Conservation (phyloP, 805 yeast species). For the Candida ascalaphidarum region DNA sequence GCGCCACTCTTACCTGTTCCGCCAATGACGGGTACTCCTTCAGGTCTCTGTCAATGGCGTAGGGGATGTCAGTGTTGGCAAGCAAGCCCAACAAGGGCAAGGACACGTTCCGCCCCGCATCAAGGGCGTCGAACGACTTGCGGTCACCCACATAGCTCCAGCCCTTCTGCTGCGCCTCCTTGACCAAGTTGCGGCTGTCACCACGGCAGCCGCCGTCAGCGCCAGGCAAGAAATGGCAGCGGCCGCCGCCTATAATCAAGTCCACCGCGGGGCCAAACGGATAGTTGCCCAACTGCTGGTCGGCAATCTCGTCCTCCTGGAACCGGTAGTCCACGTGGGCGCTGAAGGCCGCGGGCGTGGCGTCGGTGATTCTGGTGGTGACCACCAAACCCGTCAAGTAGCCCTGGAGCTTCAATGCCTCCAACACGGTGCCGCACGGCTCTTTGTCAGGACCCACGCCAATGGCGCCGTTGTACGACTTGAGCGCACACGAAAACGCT, state of each 20-base stretch:
- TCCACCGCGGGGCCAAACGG: slow-evolving; percentile 76
- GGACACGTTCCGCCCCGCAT: slow-evolving; percentile 51
- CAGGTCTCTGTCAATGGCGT: slow-evolving; percentile 67
- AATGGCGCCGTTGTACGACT: slow-evolving; percentile 85
- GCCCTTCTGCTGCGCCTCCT: slow-evolving; percentile 41
- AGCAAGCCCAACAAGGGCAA: slow-evolving; percentile 74
- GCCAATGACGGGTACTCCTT: slow-evolving; percentile 63
- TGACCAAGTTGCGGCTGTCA: slow-evolving; percentile 62
- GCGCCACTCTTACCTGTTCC: slow-evolving; percentile 70
- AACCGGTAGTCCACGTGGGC: slow-evolving; percentile 69
- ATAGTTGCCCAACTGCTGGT: slow-evolving; percentile 76
- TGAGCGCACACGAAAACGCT: slow-evolving; percentile 78
- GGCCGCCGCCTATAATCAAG: slow-evolving; percentile 85
- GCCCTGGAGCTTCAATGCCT: slow-evolving; percentile 77
- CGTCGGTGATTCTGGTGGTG: slow-evolving; percentile 88
- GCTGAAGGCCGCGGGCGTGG: slow-evolving; percentile 88
- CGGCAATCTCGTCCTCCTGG: slow-evolving; percentile 81
- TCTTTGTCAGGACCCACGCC: slow-evolving; percentile 60
- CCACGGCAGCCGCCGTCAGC: slow-evolving; percentile 56
- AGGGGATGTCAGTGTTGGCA: slow-evolving; percentile 75
- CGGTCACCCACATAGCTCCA: slow-evolving; percentile 60
- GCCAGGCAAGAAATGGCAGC: slow-evolving; percentile 68
- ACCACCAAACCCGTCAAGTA: slow-evolving; percentile 85
- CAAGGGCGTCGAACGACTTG: slow-evolving; percentile 44
- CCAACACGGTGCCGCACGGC: slow-evolving; percentile 88